Percentiles rank a stretch among this genome's conserved stretches.
phyloP scores from a whole-genome alignment of 257 asterid genomes.

The Solanum tarijense region DNA sequence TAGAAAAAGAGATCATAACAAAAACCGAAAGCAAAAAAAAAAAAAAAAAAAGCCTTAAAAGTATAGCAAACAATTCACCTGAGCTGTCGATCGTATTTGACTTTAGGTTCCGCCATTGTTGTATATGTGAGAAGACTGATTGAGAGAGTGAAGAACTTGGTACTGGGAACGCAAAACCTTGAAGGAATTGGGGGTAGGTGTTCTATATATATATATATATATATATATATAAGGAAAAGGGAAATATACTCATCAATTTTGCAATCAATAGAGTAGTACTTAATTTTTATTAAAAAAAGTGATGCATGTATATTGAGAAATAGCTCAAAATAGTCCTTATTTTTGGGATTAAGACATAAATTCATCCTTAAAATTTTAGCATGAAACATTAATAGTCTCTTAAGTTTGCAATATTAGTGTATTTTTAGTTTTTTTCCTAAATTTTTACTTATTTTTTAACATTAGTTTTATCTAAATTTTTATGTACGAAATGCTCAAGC shows the following conservation, averaged over 20 bases:
- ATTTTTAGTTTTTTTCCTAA: no score
- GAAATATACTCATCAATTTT: not conserved
- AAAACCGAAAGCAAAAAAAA: not conserved
- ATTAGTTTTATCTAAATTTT: no score
- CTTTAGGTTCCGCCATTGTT: not conserved
- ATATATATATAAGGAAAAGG: no score
- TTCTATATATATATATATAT: no score
- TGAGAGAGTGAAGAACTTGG: not conserved
- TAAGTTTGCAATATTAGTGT: no score
- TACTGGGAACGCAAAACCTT: not conserved
- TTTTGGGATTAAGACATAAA: not conserved
- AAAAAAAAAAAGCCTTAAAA: not conserved
- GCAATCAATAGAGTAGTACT: not conserved
- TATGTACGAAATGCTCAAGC: no score
- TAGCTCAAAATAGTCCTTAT: not conserved
- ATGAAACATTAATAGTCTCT: no score
- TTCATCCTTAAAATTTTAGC: no score
- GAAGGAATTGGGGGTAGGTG: not conserved
- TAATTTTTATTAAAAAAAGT: no score
- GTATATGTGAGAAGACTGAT: not conserved
- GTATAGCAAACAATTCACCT: not conserved
- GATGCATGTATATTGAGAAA: not conserved
- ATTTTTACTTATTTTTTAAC: no score
- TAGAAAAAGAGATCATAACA: not conserved
- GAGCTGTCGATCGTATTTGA: not conserved